phyloP scores from a whole-genome alignment of 495 filamentous ascomycete species.

The Trypethelium eluteriae region DNA sequence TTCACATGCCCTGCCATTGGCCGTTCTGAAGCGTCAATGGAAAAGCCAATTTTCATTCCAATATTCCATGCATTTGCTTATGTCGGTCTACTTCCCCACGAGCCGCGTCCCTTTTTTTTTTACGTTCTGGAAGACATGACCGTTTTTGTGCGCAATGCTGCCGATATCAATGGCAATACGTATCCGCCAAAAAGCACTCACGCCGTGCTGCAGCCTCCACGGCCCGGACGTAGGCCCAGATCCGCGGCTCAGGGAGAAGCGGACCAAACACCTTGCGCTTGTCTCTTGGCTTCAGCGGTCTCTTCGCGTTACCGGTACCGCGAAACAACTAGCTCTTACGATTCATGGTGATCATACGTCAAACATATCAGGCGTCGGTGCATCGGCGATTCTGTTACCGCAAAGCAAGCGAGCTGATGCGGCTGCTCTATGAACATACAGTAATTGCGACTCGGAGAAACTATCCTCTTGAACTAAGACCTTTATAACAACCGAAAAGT shows the following conservation, averaged over 20 bases:
- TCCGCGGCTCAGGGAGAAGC: neutral
- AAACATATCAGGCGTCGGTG: no score
- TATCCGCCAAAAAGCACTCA: neutral
- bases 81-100: neutral
- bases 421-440: no score
- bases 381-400: no score
- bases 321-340: neutral
- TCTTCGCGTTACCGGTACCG: neutral
- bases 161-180: neutral
- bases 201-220: neutral
- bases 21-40: neutral
- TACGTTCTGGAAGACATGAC: neutral
- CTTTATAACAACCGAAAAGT: no score
- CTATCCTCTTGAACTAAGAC: no score
- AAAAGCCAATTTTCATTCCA: neutral
- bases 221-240: neutral
- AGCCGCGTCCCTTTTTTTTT: no score
- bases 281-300: neutral
- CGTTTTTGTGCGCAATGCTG: neutral
- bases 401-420: no score
- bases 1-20: neutral
- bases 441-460: no score
- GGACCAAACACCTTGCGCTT: neutral
- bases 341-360: no score
- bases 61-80: constrained; percentile 5